These are phyloP conservation scores for Flaveria linearis DNA, from an alignment of 129 eudicot species.

Conservation along the genomic window DNA sequence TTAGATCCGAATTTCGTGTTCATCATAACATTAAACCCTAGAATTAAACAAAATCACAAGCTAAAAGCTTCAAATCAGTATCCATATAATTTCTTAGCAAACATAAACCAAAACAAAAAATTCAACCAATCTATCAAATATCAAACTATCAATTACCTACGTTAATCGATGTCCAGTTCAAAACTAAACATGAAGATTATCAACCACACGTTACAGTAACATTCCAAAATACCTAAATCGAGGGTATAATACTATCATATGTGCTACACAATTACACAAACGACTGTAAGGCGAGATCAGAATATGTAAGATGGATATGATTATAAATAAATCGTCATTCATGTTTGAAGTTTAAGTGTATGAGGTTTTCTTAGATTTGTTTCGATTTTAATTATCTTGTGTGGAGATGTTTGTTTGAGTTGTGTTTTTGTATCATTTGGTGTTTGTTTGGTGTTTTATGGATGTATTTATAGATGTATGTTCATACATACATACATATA, in stretches of 20 bases:
- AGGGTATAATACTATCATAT: neutral
- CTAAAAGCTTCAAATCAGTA: neutral
- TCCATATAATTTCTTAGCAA: neutral
- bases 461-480: too few relatives aligned
- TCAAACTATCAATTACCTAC: neutral
- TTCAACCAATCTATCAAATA: neutral
- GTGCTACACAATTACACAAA: neutral
- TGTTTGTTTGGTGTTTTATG: too few relatives aligned
- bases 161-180: neutral
- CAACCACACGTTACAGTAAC: neutral
- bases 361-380: too few relatives aligned
- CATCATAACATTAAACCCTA: neutral
- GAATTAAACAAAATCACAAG: neutral
- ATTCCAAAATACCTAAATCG: slow-evolving; percentile 6
- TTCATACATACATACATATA: too few relatives aligned
- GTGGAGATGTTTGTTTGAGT: too few relatives aligned
- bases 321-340: neutral
- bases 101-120: neutral
- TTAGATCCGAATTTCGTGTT: neutral
- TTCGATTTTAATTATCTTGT: too few relatives aligned
- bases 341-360: too few relatives aligned
- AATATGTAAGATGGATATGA: neutral
- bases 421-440: too few relatives aligned
- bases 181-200: neutral
- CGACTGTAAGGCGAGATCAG: neutral